Conservation (phyloP, 805 yeast genomes). For the Alloascoidea hylecoeti region DNA sequence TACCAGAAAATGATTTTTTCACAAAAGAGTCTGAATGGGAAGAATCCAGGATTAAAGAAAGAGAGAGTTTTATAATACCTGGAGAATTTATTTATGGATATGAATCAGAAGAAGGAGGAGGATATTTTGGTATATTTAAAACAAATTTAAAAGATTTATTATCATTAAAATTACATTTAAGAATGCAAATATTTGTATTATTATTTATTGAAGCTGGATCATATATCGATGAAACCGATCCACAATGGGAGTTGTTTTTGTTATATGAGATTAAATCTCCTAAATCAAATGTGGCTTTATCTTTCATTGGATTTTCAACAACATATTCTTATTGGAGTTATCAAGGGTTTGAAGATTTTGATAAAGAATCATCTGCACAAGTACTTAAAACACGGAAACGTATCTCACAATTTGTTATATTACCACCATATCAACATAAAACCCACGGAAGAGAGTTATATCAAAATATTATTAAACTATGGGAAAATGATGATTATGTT, state of each 20-base stretch:
- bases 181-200: slow-evolving; percentile 70
- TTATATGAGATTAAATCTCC: slow-evolving; percentile 23
- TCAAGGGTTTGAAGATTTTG: slow-evolving; percentile 37
- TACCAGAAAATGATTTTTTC: slow-evolving; percentile 44
- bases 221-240: slow-evolving; percentile 64
- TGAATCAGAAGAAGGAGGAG: slow-evolving; percentile 13
- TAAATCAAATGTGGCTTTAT: slow-evolving; percentile 14
- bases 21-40: slow-evolving; percentile 64
- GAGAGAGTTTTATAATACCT: slow-evolving; percentile 25
- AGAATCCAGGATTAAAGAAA: slow-evolving; percentile 34
- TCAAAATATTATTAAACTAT: slow-evolving; percentile 32
- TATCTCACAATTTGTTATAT: slow-evolving; percentile 73
- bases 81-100: slow-evolving; percentile 23
- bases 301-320: slow-evolving; percentile 67
- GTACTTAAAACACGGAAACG: slow-evolving; percentile 38
- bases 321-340: slow-evolving; percentile 77
- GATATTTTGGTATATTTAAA: slow-evolving; percentile 2
- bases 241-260: slow-evolving; percentile 68
- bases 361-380: slow-evolving; percentile 18
- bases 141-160: slow-evolving; percentile 24
- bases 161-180: slow-evolving; percentile 39
- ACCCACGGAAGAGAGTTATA: slow-evolving; percentile 65
- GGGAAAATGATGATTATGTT: slow-evolving; percentile 39
- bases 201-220: slow-evolving; percentile 92
- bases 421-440: slow-evolving; percentile 72